Base-by-base conservation (phyloP, 1,284 basidiomycete species). In the Schizopora paradoxa region DNA sequence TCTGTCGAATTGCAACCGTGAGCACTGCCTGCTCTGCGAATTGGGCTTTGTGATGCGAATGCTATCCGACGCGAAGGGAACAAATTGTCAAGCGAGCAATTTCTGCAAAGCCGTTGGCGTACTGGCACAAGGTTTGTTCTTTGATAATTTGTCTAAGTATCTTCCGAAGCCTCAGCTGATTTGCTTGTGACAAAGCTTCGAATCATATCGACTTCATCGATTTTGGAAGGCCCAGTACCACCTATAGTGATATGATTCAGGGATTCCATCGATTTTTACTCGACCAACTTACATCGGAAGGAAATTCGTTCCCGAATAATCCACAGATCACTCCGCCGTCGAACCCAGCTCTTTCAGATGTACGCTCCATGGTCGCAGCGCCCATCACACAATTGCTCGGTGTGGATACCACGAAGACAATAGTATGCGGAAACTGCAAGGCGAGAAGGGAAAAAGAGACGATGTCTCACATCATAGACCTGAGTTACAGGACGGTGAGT, bases 11-110 rank as follows among this genome's bases (percentile, higher is more conserved):
- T 99, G 95, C 61, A 76, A 77, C 18, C 77, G 84, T 51, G 93
- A 97, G 56, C 85, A 95, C 61, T 99, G 96, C 62, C 69, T 99
- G 7, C 68, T 98, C 1, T 99, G 96, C 61, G 96, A 99, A 65
- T 74, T 96, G 7, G 96, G 96, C 2, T 99, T 99, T 63, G 78
- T 96, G 27, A 87, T 87, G 54, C 79, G 91, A 27, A 99, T 97
- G 94, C 74, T 99, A 21, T 90, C 95, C 62, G 93, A 98, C 59
- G 96, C 95, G 0, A 76, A 74, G 41, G 96, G 95, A 1, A 91
- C 79, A 14, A 98, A 99, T 58, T 98, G 95, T 59, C 96, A 98
- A 62, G 84, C 93, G 4, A 92, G 86, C 61, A 99, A 99, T 65
- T 97, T 98, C 57, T 94, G 94, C 60, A 86, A 92, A 62, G 89